Evolutionary conservation across 2,329 filamentous ascomycete species (phyloP), one percentile per base, ranked within the genome.

Genomic region (Dothideomycetes sp.): DNA sequence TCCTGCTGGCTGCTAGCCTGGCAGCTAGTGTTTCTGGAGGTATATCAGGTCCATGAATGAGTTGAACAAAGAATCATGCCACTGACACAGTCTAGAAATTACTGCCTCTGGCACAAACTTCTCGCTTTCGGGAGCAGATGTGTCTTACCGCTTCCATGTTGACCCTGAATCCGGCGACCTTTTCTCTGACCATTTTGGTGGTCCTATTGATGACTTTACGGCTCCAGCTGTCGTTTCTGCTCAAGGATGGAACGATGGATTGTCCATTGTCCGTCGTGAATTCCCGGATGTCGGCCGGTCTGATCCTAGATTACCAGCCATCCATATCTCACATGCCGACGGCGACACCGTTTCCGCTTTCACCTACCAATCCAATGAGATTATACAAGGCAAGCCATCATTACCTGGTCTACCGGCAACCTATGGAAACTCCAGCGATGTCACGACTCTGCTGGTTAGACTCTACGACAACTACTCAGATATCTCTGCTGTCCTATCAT

Each of bases 111-210:
- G 72, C 8, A 69, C 62, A 3, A 69, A 68, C 12, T 80, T 80
- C 47, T 66, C 72, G 2, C 61, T 80, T 32, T 73, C 73, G 20
- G 74, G 71, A 18, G 59, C 70, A 32, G 63, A 65, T 47, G 64
- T 77, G 20, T 78, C 76, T 1, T 80, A 81, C 50, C 71, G 73
- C 30, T 79, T 81, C 54, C 77, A 80, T 47, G 74, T 79, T 31
- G 71, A 80, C 46, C 58, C 67, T 3, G 53, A 52, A 7, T 73
- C 69, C 0, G 68, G 71, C 4, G 76, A 81, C 41, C 63, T 81
- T 25, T 54, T 74, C 12, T 68, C 71, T 0, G 75, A 80, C 49
- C 76, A 80, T 51, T 81, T 77, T 47, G 78, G 77, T 29, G 74
- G 68, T 10, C 65, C 64, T 1, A 63, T 70, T 3, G 67, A 67